A percentile compares a stretch with the other conserved stretches of the same genome.
These are phyloP conservation scores for Lichtheimia corymbifera DNA, from an alignment of 371 early-diverging fungal genomes.

Conservation along the genomic window DNA sequence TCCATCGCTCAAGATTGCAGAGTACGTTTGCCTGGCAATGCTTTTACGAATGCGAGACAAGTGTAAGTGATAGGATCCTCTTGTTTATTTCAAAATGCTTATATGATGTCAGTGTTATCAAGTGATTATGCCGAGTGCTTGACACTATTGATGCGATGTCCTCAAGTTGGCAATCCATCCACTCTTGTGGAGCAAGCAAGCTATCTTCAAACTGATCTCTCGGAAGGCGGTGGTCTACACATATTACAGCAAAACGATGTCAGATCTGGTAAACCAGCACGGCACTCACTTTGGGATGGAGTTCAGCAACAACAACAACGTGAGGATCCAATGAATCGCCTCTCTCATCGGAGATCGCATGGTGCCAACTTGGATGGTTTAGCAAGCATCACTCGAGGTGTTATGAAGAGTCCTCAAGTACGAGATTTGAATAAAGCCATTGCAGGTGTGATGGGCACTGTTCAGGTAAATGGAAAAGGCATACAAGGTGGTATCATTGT, in stretches of 20 bases:
- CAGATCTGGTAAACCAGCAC: conserved; percentile 52
- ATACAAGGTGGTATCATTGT: background rate
- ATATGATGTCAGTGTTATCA: conserved; percentile 56
- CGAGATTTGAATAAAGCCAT: conserved; percentile 65
- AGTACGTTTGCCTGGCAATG: conserved; percentile 80
- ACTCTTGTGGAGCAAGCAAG: conserved; percentile 69
- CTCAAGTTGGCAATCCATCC: conserved; percentile 58
- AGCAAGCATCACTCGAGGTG: conserved; percentile 43
- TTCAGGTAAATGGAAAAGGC: conserved; percentile 34
- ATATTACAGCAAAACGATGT: conserved; percentile 62
- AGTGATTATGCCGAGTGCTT: conserved; percentile 79
- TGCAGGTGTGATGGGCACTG: conserved; percentile 57
- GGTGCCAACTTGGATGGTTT: conserved; percentile 31
- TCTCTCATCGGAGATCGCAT: conserved; percentile 26
- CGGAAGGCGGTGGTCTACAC: conserved; percentile 52
- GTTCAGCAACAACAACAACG: conserved; percentile 5
- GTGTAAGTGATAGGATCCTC: conserved; percentile 47
- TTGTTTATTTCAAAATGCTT: background rate
- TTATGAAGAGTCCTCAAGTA: conserved; percentile 64
- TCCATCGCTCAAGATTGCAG: conserved; percentile 70
- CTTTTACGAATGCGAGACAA: conserved; percentile 74
- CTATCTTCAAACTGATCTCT: conserved; percentile 54
- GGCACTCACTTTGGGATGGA: conserved; percentile 33
- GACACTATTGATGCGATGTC: conserved; percentile 77
- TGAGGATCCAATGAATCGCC: conserved; percentile 10